Conservation (phyloP, 2,329 filamentous ascomycete genomes). For the Fusarium burgessii region DNA sequence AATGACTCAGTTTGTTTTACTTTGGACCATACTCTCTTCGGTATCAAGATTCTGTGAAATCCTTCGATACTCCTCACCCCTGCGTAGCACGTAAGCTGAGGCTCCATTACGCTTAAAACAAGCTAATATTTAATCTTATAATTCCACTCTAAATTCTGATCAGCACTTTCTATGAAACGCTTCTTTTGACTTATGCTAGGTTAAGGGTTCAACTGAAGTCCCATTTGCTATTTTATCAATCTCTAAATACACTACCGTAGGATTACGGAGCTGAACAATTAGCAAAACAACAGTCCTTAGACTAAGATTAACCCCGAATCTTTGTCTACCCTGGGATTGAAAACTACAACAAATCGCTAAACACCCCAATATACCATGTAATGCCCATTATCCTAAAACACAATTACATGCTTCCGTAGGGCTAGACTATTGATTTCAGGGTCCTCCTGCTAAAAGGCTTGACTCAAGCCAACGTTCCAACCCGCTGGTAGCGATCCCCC, state of each 20-base stretch:
- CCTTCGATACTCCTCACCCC: not conserved
- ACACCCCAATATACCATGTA: not conserved
- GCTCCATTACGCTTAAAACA: not conserved
- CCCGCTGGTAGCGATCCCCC: not conserved
- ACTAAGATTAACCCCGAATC: not conserved
- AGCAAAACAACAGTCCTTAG: not conserved
- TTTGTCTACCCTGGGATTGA: not conserved
- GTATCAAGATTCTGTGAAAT: not conserved
- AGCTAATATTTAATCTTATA: not conserved
- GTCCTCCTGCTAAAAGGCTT: not conserved
- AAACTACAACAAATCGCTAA: not conserved
- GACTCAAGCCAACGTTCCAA: not conserved
- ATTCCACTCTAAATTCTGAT: not conserved
- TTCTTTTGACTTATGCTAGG: not conserved
- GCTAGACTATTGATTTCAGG: slow-evolving; percentile 4
- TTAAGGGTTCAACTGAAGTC: not conserved
- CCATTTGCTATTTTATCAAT: not conserved
- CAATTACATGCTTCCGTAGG: not conserved
- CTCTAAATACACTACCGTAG: not conserved
- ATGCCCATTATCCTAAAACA: not conserved
- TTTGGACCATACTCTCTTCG: not conserved
- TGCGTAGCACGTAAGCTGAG: not conserved
- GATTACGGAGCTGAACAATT: not conserved
- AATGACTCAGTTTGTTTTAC: slow-evolving; percentile 17
- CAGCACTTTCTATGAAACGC: not conserved